Evolutionary conservation across 148 eudicot species (phyloP).

Genomic region (Heliamphora exappendiculata): DNA sequence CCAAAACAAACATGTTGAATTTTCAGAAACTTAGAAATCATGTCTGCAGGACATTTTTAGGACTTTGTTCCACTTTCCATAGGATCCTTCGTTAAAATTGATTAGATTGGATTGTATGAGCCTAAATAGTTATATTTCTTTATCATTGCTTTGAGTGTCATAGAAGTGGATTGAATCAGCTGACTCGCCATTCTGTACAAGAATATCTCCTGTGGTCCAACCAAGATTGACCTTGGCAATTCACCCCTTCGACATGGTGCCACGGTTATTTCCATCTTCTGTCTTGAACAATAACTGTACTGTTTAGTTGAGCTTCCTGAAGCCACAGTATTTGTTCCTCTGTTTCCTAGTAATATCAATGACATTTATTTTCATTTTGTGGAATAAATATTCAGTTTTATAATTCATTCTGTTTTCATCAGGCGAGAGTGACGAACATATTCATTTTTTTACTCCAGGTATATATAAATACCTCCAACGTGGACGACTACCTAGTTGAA

Average conservation of each 20-base stretch:
- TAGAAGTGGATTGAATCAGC: not conserved
- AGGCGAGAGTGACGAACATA: not conserved
- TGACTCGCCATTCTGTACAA: not conserved
- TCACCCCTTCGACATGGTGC: not conserved
- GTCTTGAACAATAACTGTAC: not conserved
- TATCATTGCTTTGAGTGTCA: not conserved
- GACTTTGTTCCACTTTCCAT: not conserved
- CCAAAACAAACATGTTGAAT: no score
- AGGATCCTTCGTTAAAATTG: not conserved
- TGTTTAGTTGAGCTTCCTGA: not conserved
- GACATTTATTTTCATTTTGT: not conserved
- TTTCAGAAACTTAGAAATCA: not conserved
- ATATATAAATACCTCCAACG: conserved; percentile 63
- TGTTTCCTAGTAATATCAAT: not conserved
- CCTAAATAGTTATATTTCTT: not conserved
- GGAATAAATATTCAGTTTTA: no score
- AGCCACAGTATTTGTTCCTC: not conserved
- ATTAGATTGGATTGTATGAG: not conserved
- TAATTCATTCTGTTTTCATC: no score
- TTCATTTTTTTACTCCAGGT: conserved; percentile 41
- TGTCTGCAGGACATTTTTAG: no score
- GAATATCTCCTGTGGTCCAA: not conserved
- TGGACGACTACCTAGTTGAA: conserved; percentile 86
- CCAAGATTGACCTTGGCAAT: not conserved
- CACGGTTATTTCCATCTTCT: not conserved